Evolutionary conservation across 2,329 filamentous ascomycete genomes (phyloP).

Genomic region (Emydomyces testavorans): DNA sequence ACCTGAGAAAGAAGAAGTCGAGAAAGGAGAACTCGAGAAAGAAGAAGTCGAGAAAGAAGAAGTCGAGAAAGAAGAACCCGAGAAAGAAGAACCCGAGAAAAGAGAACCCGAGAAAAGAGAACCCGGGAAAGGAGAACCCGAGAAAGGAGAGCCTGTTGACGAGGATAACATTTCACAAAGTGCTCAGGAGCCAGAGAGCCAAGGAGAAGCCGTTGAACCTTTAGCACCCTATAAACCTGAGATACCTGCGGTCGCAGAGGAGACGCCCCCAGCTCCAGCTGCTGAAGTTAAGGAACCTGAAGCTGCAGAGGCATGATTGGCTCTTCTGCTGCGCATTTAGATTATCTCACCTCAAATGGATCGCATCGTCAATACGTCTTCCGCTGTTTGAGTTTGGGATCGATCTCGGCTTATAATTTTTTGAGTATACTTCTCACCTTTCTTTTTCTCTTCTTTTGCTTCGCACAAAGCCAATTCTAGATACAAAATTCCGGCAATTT

Average conservation of each 20-base stretch:
- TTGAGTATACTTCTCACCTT: not conserved
- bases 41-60: not conserved
- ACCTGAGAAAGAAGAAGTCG: not conserved
- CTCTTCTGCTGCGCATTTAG: not conserved
- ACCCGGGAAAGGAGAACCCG: not conserved
- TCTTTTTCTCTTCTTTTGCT: not conserved
- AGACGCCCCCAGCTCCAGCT: not conserved
- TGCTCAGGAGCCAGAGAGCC: not conserved
- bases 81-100: not conserved
- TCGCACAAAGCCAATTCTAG: not conserved
- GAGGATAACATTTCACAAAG: not conserved
- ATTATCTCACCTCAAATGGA: conserved; percentile 1
- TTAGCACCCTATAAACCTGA: not conserved
- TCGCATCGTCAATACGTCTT: not conserved
- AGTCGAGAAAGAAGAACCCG: not conserved
- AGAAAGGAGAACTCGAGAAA: not conserved
- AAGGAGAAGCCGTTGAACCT: not conserved
- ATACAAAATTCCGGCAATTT: not conserved
- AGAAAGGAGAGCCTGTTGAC: not conserved
- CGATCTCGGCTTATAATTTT: conserved; percentile 4
- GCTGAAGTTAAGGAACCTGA: not conserved
- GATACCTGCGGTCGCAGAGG: not conserved
- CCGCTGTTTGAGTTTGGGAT: not conserved
- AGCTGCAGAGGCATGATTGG: not conserved
- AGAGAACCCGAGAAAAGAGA: not conserved